Conservation (phyloP, 192 early-diverging fungal genomes). For the Rhizophlyctis rosea region DNA sequence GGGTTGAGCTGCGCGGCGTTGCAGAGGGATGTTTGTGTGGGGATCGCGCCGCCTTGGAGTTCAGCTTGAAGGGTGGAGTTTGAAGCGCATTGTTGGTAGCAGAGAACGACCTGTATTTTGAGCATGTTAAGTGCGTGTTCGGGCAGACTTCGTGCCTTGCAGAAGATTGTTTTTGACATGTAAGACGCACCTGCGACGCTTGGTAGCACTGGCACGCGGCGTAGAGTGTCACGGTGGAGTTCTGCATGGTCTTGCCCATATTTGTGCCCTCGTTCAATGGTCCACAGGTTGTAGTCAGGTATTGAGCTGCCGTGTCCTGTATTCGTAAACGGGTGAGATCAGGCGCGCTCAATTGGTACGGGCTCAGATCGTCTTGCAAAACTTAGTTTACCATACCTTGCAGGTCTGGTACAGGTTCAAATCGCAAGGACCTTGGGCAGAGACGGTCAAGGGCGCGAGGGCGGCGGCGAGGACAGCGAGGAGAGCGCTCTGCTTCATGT, state of each 20-base stretch:
- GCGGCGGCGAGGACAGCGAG: conserved; percentile 4
- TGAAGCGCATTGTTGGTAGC: conserved; percentile 9
- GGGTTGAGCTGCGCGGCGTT: conserved; percentile 15
- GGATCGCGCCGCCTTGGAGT: conserved; percentile 1
- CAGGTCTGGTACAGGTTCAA: background rate
- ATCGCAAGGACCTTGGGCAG: conserved; percentile 8
- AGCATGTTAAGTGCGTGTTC: background rate
- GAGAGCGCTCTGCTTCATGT: conserved; percentile 5
- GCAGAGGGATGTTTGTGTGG: conserved; percentile 12
- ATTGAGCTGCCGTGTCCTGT: background rate
- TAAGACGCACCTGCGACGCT: background rate
- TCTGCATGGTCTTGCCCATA: background rate
- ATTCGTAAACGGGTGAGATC: background rate
- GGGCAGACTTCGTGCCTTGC: background rate
- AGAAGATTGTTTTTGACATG: background rate
- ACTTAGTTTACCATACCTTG: background rate
- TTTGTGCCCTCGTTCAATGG: conserved; percentile 7
- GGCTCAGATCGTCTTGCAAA: background rate
- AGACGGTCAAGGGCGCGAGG: too few species aligned
- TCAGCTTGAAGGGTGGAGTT: conserved; percentile 8
- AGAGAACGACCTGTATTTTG: background rate
- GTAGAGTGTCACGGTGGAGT: background rate
- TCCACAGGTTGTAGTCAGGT: conserved; percentile 6
- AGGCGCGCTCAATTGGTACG: too few species aligned
- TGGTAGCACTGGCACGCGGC: conserved; percentile 2